These are phyloP conservation scores for Zopfochytrium polystomum DNA, from an alignment of 371 early-diverging fungal genomes.

Conservation along the genomic window DNA sequence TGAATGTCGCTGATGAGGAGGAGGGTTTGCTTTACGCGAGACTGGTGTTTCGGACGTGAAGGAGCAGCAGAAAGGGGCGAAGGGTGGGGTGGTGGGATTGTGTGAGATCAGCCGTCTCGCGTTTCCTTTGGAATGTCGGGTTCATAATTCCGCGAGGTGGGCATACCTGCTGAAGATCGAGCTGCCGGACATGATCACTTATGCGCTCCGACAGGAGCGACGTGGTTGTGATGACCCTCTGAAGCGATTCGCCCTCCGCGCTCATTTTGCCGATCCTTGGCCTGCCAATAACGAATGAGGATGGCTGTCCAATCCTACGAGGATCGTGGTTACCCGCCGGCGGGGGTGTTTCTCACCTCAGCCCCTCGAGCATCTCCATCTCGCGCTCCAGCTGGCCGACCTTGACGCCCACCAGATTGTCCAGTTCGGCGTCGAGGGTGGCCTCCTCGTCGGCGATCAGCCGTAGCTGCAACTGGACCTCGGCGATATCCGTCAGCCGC, in stretches of 20 bases:
- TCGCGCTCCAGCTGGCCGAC: conserved; percentile 40
- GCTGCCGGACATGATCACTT: conserved; percentile 74
- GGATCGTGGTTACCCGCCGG: not conserved
- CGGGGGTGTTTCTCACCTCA: conserved; percentile 46
- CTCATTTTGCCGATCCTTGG: conserved; percentile 59
- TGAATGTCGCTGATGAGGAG: conserved; percentile 64
- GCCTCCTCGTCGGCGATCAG: conserved; percentile 66
- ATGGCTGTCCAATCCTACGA: not conserved
- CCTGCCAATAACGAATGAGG: conserved; percentile 36
- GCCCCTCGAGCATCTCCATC: conserved; percentile 49
- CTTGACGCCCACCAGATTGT: conserved; percentile 46
- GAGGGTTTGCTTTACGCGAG: conserved; percentile 67
- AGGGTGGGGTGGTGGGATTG: no score
- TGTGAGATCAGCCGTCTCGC: no score
- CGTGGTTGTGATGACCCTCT: conserved; percentile 63
- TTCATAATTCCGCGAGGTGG: no score
- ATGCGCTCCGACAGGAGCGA: conserved; percentile 73
- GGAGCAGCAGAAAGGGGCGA: not conserved
- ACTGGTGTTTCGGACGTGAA: conserved; percentile 41
- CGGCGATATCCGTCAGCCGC: conserved; percentile 59
- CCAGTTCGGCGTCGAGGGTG: conserved; percentile 60
- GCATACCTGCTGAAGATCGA: conserved; percentile 70
- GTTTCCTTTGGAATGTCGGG: no score
- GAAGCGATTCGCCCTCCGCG: conserved; percentile 53
- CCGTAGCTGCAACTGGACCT: conserved; percentile 62